Conservation (phyloP, 2,329 filamentous ascomycete species). For the Stachybotrys chlorohalonatus region DNA sequence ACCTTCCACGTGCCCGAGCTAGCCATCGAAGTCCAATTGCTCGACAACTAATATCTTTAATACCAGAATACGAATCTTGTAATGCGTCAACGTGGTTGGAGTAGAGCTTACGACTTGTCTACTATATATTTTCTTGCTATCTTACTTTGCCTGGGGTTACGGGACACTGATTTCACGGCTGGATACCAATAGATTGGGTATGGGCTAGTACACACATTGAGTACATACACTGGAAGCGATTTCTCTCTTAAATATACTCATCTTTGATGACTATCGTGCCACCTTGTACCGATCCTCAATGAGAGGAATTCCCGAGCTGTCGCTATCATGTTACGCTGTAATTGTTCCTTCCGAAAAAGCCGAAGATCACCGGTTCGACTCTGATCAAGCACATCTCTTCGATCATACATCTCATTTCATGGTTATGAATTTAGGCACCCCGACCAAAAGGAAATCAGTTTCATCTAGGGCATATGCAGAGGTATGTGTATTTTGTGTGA, state of each 20-base stretch:
- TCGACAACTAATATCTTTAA: neutral
- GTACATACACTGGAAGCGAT: neutral
- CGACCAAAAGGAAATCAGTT: too few species aligned
- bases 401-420: too few species aligned
- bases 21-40: constrained; percentile 23
- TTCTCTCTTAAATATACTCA: neutral
- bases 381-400: too few species aligned
- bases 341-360: too few species aligned
- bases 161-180: neutral
- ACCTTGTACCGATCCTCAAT: too few species aligned
- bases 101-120: neutral
- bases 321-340: too few species aligned
- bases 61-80: neutral
- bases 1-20: constrained; percentile 36
- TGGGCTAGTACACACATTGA: neutral
- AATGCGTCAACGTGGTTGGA: neutral
- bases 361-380: too few species aligned
- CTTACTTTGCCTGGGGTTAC: neutral
- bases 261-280: too few species aligned
- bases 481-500: too few species aligned
- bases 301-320: too few species aligned
- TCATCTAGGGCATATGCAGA: too few species aligned
- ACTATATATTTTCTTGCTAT: neutral
- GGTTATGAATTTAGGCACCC: too few species aligned
- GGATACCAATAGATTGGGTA: neutral